Base-by-base conservation (phyloP, 768 basidiomycete genomes). In the Mycena rebaudengoi region DNA sequence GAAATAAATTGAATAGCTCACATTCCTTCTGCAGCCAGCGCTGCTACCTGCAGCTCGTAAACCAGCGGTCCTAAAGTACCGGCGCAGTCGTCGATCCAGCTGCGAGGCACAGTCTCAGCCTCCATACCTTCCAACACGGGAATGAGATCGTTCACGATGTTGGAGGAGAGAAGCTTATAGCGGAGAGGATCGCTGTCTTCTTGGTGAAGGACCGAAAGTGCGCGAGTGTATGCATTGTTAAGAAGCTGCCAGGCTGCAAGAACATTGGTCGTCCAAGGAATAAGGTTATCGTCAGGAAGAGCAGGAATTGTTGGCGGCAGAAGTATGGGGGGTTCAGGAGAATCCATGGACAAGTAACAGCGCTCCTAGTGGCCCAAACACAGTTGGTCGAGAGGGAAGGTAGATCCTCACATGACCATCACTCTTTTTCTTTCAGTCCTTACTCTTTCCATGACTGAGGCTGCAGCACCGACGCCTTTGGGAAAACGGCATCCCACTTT, bases 261-360 rank as follows among this genome's bases (percentile, higher is more conserved):
- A 12, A 53, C 43, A 30, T 62, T 62, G n/a, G 52, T 45, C 5
- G 11, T 7, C 60, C 60, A 62, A 7, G 60, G 44, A 16, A 28
- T 18, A 3, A 8, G 18, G 8, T 13, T 23, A 45, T 23, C 32
- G 11, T 14, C 35, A 33, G 60, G 60, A 1, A 62, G 35, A 23
- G 45, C 26, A 25, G 60, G 51, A 5, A 62, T n/a, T 7, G 2
- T 23, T 21, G 1, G 35, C 33, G 20, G 52, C 51, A 13, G 53
- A 60, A 23, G n/a, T n/a, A n/a, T n/a, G n/a, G n/a, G n/a, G n/a
- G n/a, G n/a, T n/a, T 60, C 11, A 21, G 53, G 53, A 21, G 60
- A 3, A 14, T 35, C 51, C 60, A 62, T 62, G 45, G 35, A n/a
- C n/a, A n/a, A n/a, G n/a, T n/a, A n/a, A n/a, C n/a, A n/a, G n/a